Evolutionary conservation across 768 basidiomycete species (phyloP).

Genomic region (Termitomyces heimii): DNA sequence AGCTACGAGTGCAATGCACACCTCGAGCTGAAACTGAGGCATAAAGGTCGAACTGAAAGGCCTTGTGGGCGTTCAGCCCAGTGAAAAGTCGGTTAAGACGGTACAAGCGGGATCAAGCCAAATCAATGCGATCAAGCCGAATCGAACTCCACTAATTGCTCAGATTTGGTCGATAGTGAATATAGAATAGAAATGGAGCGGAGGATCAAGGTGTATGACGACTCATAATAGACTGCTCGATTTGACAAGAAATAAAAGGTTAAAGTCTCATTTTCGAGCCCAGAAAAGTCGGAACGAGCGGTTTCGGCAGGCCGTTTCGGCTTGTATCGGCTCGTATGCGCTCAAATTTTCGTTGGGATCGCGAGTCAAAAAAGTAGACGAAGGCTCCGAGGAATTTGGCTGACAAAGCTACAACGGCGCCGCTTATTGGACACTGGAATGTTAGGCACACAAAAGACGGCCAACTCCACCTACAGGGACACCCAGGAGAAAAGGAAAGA

Average conservation of each 20-base stretch:
- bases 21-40: slow-evolving; percentile 54
- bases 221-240: neutral
- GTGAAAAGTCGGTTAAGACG: neutral
- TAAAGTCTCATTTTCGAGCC: neutral
- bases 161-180: neutral
- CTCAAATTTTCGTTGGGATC: neutral
- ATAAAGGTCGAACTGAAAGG: slow-evolving; percentile 25
- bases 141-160: neutral
- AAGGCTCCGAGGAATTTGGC: slow-evolving; percentile 4
- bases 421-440: neutral
- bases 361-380: slow-evolving; percentile 2
- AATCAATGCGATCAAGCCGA: neutral
- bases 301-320: neutral
- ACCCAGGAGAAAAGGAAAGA: neutral
- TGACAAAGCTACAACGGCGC: neutral
- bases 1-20: slow-evolving; percentile 41
- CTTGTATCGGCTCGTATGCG: neutral
- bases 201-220: neutral
- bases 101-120: neutral
- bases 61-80: neutral
- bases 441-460: neutral
- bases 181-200: neutral
- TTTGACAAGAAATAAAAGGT: neutral
- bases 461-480: too few species aligned
- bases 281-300: neutral